Evolutionary conservation across 1,284 basidiomycete genomes (phyloP).

Genomic region (Apiotrichum brassicae): DNA sequence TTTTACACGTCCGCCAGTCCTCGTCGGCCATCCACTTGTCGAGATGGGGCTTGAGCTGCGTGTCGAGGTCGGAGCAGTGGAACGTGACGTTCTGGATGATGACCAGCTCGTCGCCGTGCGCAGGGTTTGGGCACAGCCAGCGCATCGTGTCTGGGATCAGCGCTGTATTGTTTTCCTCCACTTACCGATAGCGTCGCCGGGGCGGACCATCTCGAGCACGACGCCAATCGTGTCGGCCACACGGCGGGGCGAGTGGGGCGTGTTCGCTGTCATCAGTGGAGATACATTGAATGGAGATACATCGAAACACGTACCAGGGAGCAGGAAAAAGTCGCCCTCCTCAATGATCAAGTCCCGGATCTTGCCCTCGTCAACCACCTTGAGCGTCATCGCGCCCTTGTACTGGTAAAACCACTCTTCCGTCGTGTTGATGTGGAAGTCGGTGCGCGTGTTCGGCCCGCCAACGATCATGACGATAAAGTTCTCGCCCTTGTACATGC

Average conservation of each 20-base stretch:
- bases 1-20: conserved; percentile 60
- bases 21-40: conserved; percentile 62
- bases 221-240: conserved; percentile 86
- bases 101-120: conserved; percentile 61
- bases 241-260: conserved; percentile 89
- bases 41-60: conserved; percentile 89
- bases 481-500: conserved; percentile 74
- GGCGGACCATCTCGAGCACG: conserved; percentile 88
- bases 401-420: conserved; percentile 98
- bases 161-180: not conserved
- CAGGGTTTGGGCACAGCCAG: conserved; percentile 76
- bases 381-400: conserved; percentile 81
- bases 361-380: conserved; percentile 76
- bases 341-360: conserved; percentile 83
- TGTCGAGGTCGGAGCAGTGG: conserved; percentile 84
- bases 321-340: conserved; percentile 93
- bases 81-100: conserved; percentile 81
- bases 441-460: conserved; percentile 83
- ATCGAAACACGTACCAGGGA: conserved; percentile 68
- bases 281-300: too few species aligned
- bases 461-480: conserved; percentile 88
- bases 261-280: conserved; percentile 59
- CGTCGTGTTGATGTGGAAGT: conserved; percentile 90
- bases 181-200: conserved; percentile 51
- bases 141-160: conserved; percentile 66